Evolutionary conservation across 2,329 filamentous ascomycete species (phyloP).

Genomic region (Tolypocladium album): DNA sequence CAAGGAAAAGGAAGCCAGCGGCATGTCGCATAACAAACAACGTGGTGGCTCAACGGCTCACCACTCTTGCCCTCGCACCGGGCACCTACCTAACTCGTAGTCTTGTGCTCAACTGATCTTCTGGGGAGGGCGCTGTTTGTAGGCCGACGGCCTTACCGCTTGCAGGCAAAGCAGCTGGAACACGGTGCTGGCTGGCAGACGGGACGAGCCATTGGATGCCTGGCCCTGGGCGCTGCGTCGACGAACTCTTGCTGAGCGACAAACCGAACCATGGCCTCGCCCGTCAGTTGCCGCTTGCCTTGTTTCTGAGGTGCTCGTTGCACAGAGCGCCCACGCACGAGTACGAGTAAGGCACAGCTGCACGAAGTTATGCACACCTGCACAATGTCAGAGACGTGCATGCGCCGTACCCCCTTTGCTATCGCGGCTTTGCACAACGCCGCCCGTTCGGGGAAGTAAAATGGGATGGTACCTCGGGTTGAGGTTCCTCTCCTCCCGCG

Average conservation of each 20-base stretch:
- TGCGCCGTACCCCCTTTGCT: neutral
- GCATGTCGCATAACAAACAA: neutral
- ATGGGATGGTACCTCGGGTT: neutral
- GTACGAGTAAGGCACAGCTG: neutral
- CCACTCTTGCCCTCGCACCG: neutral
- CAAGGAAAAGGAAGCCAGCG: neutral
- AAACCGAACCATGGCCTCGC: neutral
- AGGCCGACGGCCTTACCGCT: neutral
- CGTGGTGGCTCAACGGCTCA: neutral
- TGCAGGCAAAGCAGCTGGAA: neutral
- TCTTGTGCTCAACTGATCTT: no score
- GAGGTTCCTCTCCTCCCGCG: neutral
- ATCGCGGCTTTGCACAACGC: neutral
- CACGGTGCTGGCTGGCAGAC: neutral
- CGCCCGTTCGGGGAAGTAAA: neutral
- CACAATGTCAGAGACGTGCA: neutral
- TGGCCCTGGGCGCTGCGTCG: neutral
- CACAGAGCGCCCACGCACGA: neutral
- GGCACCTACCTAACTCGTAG: neutral
- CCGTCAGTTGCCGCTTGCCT: no score
- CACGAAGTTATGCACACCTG: neutral
- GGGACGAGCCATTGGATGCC: neutral
- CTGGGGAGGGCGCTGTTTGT: no score
- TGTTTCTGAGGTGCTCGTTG: neutral
- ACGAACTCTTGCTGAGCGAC: neutral